A percentile compares a stretch with the other conserved stretches of the same genome.
Conservation (phyloP, 139 green algal genomes). For the Desmodesmus armatus region DNA sequence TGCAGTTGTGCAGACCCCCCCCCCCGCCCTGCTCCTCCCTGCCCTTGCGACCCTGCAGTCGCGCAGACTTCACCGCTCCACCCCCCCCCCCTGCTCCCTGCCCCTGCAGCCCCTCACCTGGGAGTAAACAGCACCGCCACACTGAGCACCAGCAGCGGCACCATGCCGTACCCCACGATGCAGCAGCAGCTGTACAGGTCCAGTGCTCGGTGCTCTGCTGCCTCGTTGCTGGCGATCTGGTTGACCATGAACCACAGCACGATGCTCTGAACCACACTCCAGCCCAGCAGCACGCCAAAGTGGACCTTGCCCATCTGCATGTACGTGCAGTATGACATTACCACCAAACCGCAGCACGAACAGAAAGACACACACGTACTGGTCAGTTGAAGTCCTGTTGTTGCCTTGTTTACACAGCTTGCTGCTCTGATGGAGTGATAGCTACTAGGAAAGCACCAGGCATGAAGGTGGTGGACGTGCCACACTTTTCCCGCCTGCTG, state of each 20-base stretch:
- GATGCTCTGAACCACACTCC: slow-evolving; percentile 84
- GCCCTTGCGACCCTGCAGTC: too few relatives aligned
- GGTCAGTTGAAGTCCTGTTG: too few relatives aligned
- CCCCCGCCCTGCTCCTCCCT: background rate
- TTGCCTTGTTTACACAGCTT: too few relatives aligned
- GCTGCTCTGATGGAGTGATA: background rate
- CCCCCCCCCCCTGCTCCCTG: background rate
- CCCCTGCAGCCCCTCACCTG: slow-evolving; percentile 59
- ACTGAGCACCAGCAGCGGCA: slow-evolving; percentile 84
- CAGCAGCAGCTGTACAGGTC: slow-evolving; percentile 92
- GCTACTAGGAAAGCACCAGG: background rate
- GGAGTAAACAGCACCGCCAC: slow-evolving; percentile 80
- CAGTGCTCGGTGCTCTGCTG: slow-evolving; percentile 61
- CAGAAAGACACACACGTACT: too few relatives aligned
- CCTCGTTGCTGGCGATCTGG: slow-evolving; percentile 59
- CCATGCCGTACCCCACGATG: slow-evolving; percentile 90
- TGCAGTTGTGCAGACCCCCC: too few relatives aligned
- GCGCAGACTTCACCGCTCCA: too few relatives aligned
- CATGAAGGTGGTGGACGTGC: too few relatives aligned
- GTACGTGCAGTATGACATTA: background rate
- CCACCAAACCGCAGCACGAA: background rate
- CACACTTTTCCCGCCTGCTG: too few relatives aligned
- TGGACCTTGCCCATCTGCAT: slow-evolving; percentile 90
- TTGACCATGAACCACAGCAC: slow-evolving; percentile 82
- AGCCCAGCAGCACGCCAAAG: slow-evolving; percentile 96